These are phyloP conservation scores for Medicago ruthenica DNA, from an alignment of 306 rosid genomes.

Conservation along the genomic window DNA sequence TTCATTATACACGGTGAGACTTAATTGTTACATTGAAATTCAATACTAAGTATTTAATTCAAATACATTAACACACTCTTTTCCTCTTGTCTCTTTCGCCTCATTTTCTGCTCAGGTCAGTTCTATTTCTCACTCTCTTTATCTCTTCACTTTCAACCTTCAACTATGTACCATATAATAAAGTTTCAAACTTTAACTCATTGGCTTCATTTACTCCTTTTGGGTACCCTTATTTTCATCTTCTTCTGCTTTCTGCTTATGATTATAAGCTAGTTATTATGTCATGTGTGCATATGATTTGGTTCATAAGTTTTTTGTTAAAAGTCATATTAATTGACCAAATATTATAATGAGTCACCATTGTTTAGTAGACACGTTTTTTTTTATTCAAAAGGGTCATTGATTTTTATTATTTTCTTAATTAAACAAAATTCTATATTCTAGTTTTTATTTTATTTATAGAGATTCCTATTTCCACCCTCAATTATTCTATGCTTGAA, in stretches of 20 bases:
- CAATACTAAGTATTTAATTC: neutral
- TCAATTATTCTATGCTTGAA: constrained; percentile 29
- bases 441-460: constrained; percentile 6
- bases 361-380: constrained; percentile 9
- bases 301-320: neutral
- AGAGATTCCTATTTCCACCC: constrained; percentile 6
- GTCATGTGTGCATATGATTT: neutral
- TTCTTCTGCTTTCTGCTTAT: neutral
- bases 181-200: neutral
- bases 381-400: neutral
- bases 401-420: neutral
- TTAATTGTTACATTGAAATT: neutral
- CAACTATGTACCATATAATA: neutral
- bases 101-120: neutral
- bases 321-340: neutral
- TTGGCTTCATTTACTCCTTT: neutral
- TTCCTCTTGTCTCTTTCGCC: neutral
- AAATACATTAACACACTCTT: neutral
- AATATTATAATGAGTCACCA: neutral
- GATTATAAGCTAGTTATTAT: neutral
- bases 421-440: neutral
- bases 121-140: neutral
- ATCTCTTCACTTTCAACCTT: neutral
- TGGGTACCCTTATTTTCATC: neutral
- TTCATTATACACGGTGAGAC: neutral